Evolutionary conservation across 441 rosid species (phyloP).

Genomic region (Populus hybrid): DNA sequence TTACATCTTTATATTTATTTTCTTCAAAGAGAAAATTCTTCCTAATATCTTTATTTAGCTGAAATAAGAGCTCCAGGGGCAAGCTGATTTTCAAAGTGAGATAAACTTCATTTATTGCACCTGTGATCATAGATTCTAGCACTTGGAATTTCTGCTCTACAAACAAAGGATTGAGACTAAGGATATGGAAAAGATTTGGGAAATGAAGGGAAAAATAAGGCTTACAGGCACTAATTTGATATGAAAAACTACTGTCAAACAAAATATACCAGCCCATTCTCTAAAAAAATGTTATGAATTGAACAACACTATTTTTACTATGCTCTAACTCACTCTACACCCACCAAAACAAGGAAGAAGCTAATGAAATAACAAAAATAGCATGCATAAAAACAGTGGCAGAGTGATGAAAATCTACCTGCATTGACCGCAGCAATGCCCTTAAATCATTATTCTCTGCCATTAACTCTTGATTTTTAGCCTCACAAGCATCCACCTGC

Average conservation of each 20-base stretch:
- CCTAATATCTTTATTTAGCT: too few relatives aligned
- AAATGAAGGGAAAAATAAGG: not conserved
- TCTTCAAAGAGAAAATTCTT: not conserved
- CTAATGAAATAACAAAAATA: not conserved
- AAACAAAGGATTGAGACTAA: not conserved
- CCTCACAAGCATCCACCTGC: conserved; percentile 98
- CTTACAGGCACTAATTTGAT: not conserved
- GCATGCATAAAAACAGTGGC: not conserved
- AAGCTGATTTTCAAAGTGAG: not conserved
- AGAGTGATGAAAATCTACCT: conserved; percentile 38
- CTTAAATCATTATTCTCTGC: conserved; percentile 89
- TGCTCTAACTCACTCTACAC: not conserved
- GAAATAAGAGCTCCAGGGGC: not conserved
- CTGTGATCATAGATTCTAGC: not conserved
- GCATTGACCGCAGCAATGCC: conserved; percentile 91
- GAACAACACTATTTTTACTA: not conserved
- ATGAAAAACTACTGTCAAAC: not conserved
- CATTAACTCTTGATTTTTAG: conserved; percentile 91
- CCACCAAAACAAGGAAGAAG: not conserved
- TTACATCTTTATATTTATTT: too few relatives aligned
- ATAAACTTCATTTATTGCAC: not conserved
- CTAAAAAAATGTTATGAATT: too few relatives aligned
- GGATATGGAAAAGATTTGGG: not conserved
- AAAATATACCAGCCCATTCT: not conserved
- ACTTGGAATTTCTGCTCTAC: not conserved